Percentiles rank a stretch among this genome's conserved stretches.
Evolutionary conservation across 2,329 filamentous ascomycete genomes (phyloP).

Genomic region (Phaeosphaeria sp.): DNA sequence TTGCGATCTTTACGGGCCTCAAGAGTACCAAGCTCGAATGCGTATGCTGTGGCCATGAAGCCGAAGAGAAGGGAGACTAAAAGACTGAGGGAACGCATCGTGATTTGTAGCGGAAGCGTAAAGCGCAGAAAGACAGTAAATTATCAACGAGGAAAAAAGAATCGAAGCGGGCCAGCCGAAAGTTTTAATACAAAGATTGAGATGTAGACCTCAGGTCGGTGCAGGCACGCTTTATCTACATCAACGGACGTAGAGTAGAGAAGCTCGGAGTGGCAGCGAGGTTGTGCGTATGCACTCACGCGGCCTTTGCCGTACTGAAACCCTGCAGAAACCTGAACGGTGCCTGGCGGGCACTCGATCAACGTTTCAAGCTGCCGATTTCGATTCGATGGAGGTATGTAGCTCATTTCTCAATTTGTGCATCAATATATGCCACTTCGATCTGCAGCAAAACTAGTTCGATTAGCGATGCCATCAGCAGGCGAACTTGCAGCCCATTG

Average conservation of each 20-base stretch:
- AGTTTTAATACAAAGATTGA: background rate
- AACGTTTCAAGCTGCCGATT: background rate
- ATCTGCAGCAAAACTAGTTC: background rate
- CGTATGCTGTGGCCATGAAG: slow-evolving; percentile 26
- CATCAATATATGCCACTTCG: background rate
- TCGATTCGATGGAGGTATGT: background rate
- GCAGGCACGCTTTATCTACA: background rate
- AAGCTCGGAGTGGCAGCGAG: background rate
- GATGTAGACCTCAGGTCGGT: background rate
- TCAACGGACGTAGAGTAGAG: background rate
- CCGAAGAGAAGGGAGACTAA: slow-evolving; percentile 25
- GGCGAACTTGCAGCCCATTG: background rate
- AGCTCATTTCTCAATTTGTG: background rate
- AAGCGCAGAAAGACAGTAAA: background rate
- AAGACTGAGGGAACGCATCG: slow-evolving; percentile 26
- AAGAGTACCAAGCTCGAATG: slow-evolving; percentile 13
- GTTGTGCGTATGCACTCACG: slow-evolving; percentile 19
- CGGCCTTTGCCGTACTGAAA: slow-evolving; percentile 25
- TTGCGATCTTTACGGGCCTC: slow-evolving; percentile 28
- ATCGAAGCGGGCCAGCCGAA: slow-evolving; percentile 22
- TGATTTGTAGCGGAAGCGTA: background rate
- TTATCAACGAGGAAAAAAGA: slow-evolving; percentile 3
- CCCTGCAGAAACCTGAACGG: slow-evolving; percentile 19
- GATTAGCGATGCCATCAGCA: background rate
- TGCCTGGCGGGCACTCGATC: background rate